These are phyloP conservation scores for Xerocomus tenax DNA, from an alignment of 1,284 basidiomycete species.

Conservation along the genomic window DNA sequence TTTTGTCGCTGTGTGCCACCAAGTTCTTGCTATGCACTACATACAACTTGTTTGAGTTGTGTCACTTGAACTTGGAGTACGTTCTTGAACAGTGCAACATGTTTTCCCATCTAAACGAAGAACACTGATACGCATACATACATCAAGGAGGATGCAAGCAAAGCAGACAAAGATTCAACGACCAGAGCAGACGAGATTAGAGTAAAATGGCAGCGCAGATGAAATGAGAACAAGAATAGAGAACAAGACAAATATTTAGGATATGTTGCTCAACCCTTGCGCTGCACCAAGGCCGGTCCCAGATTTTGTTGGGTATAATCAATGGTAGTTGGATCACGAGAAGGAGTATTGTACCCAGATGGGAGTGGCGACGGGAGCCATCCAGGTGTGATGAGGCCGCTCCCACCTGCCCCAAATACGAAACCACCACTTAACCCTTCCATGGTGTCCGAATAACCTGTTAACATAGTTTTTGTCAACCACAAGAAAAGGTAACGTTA, in stretches of 20 bases:
- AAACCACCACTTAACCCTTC: slow-evolving; percentile 76
- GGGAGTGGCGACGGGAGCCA: slow-evolving; percentile 28
- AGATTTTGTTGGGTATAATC: slow-evolving; percentile 28
- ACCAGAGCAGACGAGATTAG: slow-evolving; percentile 1
- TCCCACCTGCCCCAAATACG: slow-evolving; percentile 71
- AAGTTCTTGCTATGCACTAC: too few relatives aligned
- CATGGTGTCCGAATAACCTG: slow-evolving; percentile 68
- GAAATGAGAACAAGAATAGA: slow-evolving; percentile 2
- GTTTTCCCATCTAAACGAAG: slow-evolving; percentile 1
- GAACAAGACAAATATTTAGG: slow-evolving; percentile 2
- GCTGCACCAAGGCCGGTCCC: slow-evolving; percentile 21
- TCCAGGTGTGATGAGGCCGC: slow-evolving; percentile 39
- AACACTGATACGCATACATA: slow-evolving; percentile 19
- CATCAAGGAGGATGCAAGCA: slow-evolving; percentile 12
- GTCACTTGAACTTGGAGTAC: too few relatives aligned
- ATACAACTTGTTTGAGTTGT: too few relatives aligned
- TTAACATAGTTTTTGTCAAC: slow-evolving; percentile 15
- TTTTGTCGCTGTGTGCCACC: too few relatives aligned
- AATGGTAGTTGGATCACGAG: slow-evolving; percentile 20
- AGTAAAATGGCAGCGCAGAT: background rate
- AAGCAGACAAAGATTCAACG: slow-evolving; percentile 6
- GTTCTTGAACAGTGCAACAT: too few relatives aligned
- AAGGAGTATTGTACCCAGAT: slow-evolving; percentile 29
- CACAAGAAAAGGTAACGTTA: background rate
- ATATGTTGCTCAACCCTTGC: slow-evolving; percentile 21